These are phyloP conservation scores for Linnemannia exigua DNA, from an alignment of 192 early-diverging fungal genomes.

Conservation along the genomic window DNA sequence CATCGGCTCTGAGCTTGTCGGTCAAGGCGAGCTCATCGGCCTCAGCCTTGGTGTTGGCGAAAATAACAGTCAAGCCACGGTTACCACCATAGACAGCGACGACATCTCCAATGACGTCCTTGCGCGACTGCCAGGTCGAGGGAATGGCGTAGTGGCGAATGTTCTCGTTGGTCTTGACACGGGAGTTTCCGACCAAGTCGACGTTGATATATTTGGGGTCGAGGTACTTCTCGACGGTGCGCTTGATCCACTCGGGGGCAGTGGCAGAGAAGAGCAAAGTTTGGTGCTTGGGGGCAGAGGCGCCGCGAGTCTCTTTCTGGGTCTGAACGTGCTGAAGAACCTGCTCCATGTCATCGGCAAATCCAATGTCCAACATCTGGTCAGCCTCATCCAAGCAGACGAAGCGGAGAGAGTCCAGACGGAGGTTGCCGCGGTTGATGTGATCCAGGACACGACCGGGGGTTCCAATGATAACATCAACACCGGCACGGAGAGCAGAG, in stretches of 20 bases:
- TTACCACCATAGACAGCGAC: constrained; percentile 90
- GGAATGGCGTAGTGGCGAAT: constrained; percentile 90
- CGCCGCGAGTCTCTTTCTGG: constrained; percentile 74
- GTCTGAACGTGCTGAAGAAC: constrained; percentile 79
- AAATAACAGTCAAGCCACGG: constrained; percentile 88
- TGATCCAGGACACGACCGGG: constrained; percentile 86
- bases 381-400: constrained; percentile 88
- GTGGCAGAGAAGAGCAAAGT: constrained; percentile 91
- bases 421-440: constrained; percentile 87
- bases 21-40: constrained; percentile 86
- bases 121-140: constrained; percentile 89
- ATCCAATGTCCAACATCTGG: constrained; percentile 88
- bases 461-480: constrained; percentile 86
- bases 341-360: constrained; percentile 87
- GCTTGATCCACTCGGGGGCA: constrained; percentile 83
- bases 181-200: constrained; percentile 87
- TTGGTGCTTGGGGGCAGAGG: constrained; percentile 66
- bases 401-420: constrained; percentile 71
- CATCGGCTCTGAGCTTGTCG: constrained; percentile 80
- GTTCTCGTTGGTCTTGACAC: constrained; percentile 91
- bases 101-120: constrained; percentile 94
- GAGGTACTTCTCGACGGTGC: constrained; percentile 75
- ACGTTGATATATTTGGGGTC: constrained; percentile 75
- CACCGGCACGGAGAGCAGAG: constrained; percentile 77
- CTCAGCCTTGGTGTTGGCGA: constrained; percentile 95